Base-by-base conservation (phyloP, 2,329 filamentous ascomycete genomes). In the Didymella segeticola region DNA sequence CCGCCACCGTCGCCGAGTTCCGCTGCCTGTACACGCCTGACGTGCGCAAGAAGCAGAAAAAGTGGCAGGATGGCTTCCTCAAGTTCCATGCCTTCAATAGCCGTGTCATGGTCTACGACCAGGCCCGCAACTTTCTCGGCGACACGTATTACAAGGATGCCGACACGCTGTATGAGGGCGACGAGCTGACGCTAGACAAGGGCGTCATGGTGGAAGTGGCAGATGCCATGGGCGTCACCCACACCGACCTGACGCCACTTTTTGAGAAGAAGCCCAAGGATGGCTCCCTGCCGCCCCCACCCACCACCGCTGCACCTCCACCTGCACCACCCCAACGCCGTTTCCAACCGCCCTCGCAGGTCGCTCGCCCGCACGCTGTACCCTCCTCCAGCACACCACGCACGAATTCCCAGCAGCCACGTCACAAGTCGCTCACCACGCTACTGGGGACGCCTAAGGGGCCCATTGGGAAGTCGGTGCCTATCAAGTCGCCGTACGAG, bases 81-180 rank as follows among this genome's bases (percentile, higher is more conserved):
- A 89, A 89, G 60, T 96, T 89, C 61, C 93, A 97, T 70, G 89
- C 89, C 0, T 96, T 96, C 83, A 97, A 97, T 78, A 90, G 87
- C 69, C 86, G 91, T 4, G 80, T 95, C 55, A 96, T 97, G 90
- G 90, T 96, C 6, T 93, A 95, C 66, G 92, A 96, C 72, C 86
- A 90, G 39, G 80, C 84, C 2, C 86, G 89, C 0, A 91, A 93
- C 70, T 91, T 88, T 61, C 83, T 97, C 23, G 93, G 92, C 3
- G 93, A 96, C 71, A 85, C 86, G 26, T 91, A 96, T 75, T 95
- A 90, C 87, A 86, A 86, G 36, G 82, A 86, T 38, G 82, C 84
- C 46, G 83, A 82, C 30, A 82, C 84, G n/a, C 78, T 96, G 19
- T 84, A 84, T 27, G 89, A 95, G 54, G 93, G 92, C 5, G 90